Percentiles rank a stretch among this genome's conserved stretches.
Conservation (phyloP, 495 filamentous ascomycete genomes). For the Pseudoneurospora amorphoporcata region DNA sequence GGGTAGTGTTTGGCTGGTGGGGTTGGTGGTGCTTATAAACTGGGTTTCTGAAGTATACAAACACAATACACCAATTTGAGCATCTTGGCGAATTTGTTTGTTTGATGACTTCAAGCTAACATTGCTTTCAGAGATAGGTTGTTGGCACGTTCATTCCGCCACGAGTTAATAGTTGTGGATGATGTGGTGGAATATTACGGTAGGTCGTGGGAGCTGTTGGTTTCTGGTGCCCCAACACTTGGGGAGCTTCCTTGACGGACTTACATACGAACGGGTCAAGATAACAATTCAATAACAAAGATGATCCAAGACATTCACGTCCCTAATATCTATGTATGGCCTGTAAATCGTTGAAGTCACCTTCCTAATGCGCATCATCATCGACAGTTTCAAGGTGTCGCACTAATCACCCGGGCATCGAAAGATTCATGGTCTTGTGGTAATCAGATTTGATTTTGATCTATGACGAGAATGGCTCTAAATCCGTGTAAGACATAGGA, state of each 20-base stretch:
- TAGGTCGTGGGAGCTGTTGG: background rate
- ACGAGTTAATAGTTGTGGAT: background rate
- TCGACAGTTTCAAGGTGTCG: background rate
- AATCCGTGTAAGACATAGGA: background rate
- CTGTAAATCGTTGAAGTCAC: background rate
- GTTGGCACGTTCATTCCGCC: background rate
- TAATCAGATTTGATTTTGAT: background rate
- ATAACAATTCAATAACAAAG: background rate
- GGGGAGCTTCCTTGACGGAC: background rate
- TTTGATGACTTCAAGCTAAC: background rate
- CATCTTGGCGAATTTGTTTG: slow-evolving; percentile 2
- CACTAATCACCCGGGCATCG: background rate
- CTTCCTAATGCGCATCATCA: background rate
- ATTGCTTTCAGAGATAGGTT: background rate
- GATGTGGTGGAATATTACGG: background rate
- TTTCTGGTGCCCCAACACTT: background rate
- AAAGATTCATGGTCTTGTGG: background rate
- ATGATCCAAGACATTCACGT: background rate
- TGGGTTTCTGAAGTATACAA: slow-evolving; percentile 35
- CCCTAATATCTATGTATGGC: background rate
- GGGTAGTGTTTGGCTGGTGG: slow-evolving; percentile 16
- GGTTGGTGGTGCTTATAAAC: slow-evolving; percentile 37
- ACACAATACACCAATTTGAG: background rate
- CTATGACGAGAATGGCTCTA: background rate
- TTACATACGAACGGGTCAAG: background rate